Base-by-base conservation (phyloP, 805 yeast genomes). In the Ogataea salicorniae region DNA sequence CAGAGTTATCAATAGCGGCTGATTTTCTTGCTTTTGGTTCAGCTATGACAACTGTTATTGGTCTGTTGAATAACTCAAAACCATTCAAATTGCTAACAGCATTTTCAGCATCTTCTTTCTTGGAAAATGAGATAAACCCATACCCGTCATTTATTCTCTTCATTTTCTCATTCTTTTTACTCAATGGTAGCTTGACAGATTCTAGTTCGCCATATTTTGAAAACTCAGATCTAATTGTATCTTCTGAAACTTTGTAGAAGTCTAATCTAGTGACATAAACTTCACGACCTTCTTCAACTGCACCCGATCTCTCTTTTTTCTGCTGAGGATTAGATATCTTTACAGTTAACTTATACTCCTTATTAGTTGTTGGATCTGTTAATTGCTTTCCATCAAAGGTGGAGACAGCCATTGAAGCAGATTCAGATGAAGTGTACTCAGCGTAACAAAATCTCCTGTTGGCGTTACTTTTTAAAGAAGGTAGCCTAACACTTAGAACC, bases 401-500 rank as follows among this genome's bases (percentile, higher is more conserved):
- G 0, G 49, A 49, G 1, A 76, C 67, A 0, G 86, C 84, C 0
- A 53, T 43, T 0, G 59, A 41, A 0, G 87, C 84, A 16, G 64
- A 66, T n/a, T 69, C 68, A 0, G 74, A 46, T 5, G 68, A 58
- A 0, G 63, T 46, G 53, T 67, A 81, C 55, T 86, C 94, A 15
- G 85, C 71, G 58, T 87, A 88, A 52, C 92, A 86, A 59, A 88
- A 88, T 31, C 95, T 62, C 47, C 94, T 71, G 31, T 74, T 73
- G 5, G 77, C 60, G 54, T 78, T 77, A 41, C 66, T 72, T 40
- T 71, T 72, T 48, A 82, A 73, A 0, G 87, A 76, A 0, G 96
- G 96, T 34, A 86, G 69, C 43, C 95, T 67, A 0, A 83, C 66
- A 43, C 77, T 74, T 1, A 77, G 50, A 3, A 81, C 40, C 11